Evolutionary conservation across 2,329 filamentous ascomycete genomes (phyloP), one percentile per base, ranked within the genome.

Genomic region (Fusarium sp.): DNA sequence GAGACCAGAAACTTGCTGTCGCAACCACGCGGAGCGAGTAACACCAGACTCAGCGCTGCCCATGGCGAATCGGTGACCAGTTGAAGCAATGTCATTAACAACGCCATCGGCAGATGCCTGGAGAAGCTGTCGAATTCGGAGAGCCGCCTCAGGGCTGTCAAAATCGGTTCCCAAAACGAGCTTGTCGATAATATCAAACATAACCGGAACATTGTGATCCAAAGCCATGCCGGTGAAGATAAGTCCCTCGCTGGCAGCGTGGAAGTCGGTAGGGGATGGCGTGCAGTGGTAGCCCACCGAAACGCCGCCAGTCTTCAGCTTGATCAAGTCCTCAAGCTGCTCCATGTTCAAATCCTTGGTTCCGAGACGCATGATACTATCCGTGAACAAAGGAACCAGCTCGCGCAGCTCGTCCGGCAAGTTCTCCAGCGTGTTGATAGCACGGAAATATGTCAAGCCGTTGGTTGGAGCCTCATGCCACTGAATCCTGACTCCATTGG

Each of bases 391-490:
- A 1, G 95, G 95, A 43, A 98, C 85, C 54, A 98, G 81, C 67
- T 91, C 82, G 48, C 95, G 86, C 48, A 98, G 82, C 61, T 97
- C 92, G 59, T 94, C 88, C 0, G 94, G 92, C 13, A 99, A 79
- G 58, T 90, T 86, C 39, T 91, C 84, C 50, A 98, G 81, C 0
- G 85, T 83, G 72, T 96, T 93, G 73, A 98, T 85, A 4, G 92
- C 93, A 56, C 93, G 89, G 80, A 99, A 97, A 74, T 99, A 99
- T 2, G 94, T 98, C 55, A 99, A 79, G 0, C 95, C 95, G 69
- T 99, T 99, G 0, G 95, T 99, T 3, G 92, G 91, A 8, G 93
- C 92, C 75, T 96, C 92, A 46, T 90, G 88, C 93, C 93, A 97
- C 69, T 97, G 91, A 4, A 95, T 86, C 41, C 89, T 86, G 36